Conservation (phyloP, 1,139 yeast species). For the Kodamaea sp. region DNA sequence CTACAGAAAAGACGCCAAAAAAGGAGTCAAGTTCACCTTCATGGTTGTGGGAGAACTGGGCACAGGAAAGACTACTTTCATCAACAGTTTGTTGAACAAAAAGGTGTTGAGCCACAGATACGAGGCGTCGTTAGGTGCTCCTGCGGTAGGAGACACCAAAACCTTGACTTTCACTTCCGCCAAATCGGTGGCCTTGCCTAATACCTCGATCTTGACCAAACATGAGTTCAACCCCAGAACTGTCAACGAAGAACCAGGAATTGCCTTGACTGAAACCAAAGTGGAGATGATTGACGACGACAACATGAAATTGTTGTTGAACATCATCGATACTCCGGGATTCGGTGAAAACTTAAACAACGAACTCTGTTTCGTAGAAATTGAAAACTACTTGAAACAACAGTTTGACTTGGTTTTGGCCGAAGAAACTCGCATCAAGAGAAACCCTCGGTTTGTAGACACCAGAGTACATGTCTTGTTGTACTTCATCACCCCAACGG, state of each 20-base stretch:
- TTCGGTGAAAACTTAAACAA: constrained; percentile 73
- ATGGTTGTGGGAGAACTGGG: constrained; percentile 33
- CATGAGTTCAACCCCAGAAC: constrained; percentile 44
- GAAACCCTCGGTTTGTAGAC: constrained; percentile 81
- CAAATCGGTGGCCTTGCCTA: constrained; percentile 53
- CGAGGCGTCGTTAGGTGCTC: constrained; percentile 24
- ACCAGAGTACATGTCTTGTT: constrained; percentile 73
- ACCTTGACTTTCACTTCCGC: constrained; percentile 50
- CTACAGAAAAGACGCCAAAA: constrained; percentile 71
- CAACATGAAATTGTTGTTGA: constrained; percentile 65
- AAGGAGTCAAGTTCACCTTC: constrained; percentile 70
- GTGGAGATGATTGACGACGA: constrained; percentile 75
- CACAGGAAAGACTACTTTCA: constrained; percentile 29
- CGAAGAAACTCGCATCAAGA: constrained; percentile 87
- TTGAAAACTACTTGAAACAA: constrained; percentile 75
- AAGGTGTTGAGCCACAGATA: constrained; percentile 61
- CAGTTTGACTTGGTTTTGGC: constrained; percentile 91
- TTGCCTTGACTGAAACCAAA: constrained; percentile 67
- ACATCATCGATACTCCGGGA: constrained; percentile 76
- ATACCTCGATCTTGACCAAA: constrained; percentile 44
- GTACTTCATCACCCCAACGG: constrained; percentile 73
- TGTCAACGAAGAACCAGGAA: constrained; percentile 57
- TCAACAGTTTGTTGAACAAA: constrained; percentile 60
- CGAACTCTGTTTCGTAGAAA: constrained; percentile 61
- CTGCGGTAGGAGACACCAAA: constrained; percentile 38